Percentiles rank a stretch among this genome's conserved stretches.
Conservation (phyloP, 768 basidiomycete species). For the Strobilomyces dryophilus region DNA sequence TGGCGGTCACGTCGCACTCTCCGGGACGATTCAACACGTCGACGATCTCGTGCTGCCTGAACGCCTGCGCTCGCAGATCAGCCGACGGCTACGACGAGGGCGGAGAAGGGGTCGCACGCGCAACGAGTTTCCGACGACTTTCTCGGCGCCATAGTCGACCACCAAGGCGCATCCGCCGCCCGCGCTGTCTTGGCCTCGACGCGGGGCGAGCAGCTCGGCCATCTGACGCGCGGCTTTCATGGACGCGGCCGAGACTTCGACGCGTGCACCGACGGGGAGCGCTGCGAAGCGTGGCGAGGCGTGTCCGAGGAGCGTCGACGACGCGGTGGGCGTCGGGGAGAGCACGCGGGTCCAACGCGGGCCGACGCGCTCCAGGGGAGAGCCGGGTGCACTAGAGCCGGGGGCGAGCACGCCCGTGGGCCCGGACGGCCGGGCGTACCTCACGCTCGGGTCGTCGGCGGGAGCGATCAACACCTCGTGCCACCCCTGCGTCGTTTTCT, state of each 20-base stretch:
- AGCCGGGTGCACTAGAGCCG: no score
- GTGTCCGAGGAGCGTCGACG: conserved; percentile 52
- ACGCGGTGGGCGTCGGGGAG: conserved; percentile 51
- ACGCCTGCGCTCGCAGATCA: conserved; percentile 55
- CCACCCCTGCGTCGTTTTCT: conserved; percentile 82
- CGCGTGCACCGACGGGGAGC: conserved; percentile 62
- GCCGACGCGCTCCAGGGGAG: conserved; percentile 11
- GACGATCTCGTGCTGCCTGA: conserved; percentile 81
- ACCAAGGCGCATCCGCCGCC: conserved; percentile 65
- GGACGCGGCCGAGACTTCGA: conserved; percentile 77
- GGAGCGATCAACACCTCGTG: conserved; percentile 75
- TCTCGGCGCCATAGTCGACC: conserved; percentile 84
- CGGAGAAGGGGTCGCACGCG: conserved; percentile 50
- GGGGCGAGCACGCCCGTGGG: neutral
- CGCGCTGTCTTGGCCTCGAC: conserved; percentile 1
- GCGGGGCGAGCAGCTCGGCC: conserved; percentile 51
- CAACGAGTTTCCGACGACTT: conserved; percentile 69
- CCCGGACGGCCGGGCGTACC: conserved; percentile 22
- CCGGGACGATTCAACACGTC: conserved; percentile 85
- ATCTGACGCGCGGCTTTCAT: conserved; percentile 66
- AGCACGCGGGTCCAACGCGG: conserved; percentile 62
- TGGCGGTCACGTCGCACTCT: conserved; percentile 89
- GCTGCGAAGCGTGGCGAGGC: conserved; percentile 68
- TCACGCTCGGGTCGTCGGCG: conserved; percentile 36
- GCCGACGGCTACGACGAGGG: neutral